Base-by-base conservation (phyloP, 2,329 filamentous ascomycete genomes). In the Colletotrichum zoysiae region DNA sequence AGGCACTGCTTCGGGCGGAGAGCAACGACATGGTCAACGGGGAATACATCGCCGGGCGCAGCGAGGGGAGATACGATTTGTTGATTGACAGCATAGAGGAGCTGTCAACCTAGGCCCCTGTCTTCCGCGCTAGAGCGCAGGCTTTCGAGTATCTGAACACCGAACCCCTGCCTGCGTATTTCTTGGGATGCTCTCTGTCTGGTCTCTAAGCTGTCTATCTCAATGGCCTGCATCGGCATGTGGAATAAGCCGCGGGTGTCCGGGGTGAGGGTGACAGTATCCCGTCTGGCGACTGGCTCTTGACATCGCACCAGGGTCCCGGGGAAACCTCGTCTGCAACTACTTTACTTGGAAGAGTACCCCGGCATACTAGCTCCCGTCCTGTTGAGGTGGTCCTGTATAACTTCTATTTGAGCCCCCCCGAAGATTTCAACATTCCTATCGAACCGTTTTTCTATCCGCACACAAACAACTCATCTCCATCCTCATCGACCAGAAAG, bases 21-120 rank as follows among this genome's bases (percentile, higher is more conserved):
- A 76, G 76, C 0, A 80, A 80, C 48, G 79, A 80, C 63, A 74
- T 79, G 35, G 74, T 76, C 14, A 80, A 80, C 23, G 78, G 77
- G 18, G 75, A 77, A 6, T 62, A 62, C 26, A 50, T 71, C 30
- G 57, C 16, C 16, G 65, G 65, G 30, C 75, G 74, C 35, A 79
- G 78, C 30, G 59, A 66, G 38, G 75, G 76, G 8, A 75, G 77
- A 8, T 77, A 77, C 50, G 76, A 79, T 64, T 30, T 79, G 16
- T 48, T 78, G 62, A 75, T 79, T 18, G 74, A 78, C 16, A 78
- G 77, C 33, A 55, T 78, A 46, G 76, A 79, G 50, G 73, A 77
- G 26, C 20, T 62, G 12, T 57, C 63, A 20, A 71, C 57, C 33
- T 65, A 69, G 35, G 23, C 7, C 3, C 5, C 20, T 20, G 5